These are phyloP conservation scores for Erysimum cheiranthoides DNA, from an alignment of 345 rosid species.

Conservation along the genomic window DNA sequence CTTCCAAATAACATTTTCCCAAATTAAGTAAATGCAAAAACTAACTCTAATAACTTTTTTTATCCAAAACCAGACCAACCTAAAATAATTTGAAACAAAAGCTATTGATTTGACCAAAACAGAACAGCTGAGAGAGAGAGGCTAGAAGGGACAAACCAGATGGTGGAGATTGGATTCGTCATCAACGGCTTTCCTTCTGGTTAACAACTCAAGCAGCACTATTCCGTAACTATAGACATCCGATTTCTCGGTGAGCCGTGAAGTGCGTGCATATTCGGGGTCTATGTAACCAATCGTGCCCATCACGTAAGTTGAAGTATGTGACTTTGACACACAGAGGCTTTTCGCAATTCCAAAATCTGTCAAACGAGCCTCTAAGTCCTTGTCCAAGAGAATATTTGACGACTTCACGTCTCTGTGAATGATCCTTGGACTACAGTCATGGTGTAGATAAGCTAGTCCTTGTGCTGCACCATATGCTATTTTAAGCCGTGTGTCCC, in stretches of 20 bases:
- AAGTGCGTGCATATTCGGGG: slow-evolving; percentile 96
- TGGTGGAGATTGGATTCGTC: slow-evolving; percentile 92
- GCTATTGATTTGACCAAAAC: neutral
- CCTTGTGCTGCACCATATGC: slow-evolving; percentile 97
- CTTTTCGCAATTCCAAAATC: slow-evolving; percentile 98
- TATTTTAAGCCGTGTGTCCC: slow-evolving; percentile 82
- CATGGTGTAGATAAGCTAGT: slow-evolving; percentile 89
- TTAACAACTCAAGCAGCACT: slow-evolving; percentile 87
- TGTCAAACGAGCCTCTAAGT: slow-evolving; percentile 89
- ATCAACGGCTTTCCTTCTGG: slow-evolving; percentile 91
- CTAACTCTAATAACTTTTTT: no score
- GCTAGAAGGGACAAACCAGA: slow-evolving; percentile 59
- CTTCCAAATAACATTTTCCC: no score
- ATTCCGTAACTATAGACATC: slow-evolving; percentile 96
- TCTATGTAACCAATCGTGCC: slow-evolving; percentile 98
- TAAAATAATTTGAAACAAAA: neutral
- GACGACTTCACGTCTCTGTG: slow-evolving; percentile 97
- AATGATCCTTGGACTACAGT: slow-evolving; percentile 92
- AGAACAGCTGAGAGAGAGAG: neutral
- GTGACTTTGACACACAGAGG: slow-evolving; percentile 74
- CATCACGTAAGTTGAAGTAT: slow-evolving; percentile 86
- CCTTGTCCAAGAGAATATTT: slow-evolving; percentile 85
- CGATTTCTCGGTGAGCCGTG: slow-evolving; percentile 89
- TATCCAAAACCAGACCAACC: neutral
- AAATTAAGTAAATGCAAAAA: no score